A percentile compares a stretch with the other conserved stretches of the same genome.
phyloP scores from a whole-genome alignment of 805 yeast species.

The Candida patagonica region DNA sequence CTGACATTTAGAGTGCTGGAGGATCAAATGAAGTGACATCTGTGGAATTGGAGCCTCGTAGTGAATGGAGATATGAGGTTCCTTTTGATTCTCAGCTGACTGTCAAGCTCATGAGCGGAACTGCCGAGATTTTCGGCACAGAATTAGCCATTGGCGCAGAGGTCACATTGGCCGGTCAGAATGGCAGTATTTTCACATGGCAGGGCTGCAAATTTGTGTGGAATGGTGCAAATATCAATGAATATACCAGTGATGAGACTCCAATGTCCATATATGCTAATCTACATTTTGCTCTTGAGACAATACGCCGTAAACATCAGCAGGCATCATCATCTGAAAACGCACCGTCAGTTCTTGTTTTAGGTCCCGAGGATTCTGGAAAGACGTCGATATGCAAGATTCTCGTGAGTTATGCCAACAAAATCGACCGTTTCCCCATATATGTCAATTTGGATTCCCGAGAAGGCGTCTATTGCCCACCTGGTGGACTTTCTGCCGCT shows the following conservation, averaged over 20 bases:
- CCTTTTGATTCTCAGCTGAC: conserved; percentile 41
- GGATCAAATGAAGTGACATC: neutral
- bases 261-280: conserved; percentile 55
- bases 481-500: conserved; percentile 79
- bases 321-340: neutral
- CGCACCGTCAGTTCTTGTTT: conserved; percentile 50
- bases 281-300: conserved; percentile 69
- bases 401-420: conserved; percentile 65
- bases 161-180: conserved; percentile 46
- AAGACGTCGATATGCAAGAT: conserved; percentile 68
- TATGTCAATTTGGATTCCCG: conserved; percentile 72
- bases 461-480: conserved; percentile 61
- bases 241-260: conserved; percentile 64
- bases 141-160: conserved; percentile 71
- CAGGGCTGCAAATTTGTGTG: conserved; percentile 59
- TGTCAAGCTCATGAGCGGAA: conserved; percentile 52
- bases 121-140: conserved; percentile 87
- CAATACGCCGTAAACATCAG: conserved; percentile 28
- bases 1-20: neutral
- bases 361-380: conserved; percentile 70
- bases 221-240: conserved; percentile 24
- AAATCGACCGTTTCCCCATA: conserved; percentile 54
- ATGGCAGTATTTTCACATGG: conserved; percentile 48
- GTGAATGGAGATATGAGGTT: conserved; percentile 76
- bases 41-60: conserved; percentile 24